Base-by-base conservation (phyloP, 2,329 filamentous ascomycete species). In the Cladosporium cucumerinum region DNA sequence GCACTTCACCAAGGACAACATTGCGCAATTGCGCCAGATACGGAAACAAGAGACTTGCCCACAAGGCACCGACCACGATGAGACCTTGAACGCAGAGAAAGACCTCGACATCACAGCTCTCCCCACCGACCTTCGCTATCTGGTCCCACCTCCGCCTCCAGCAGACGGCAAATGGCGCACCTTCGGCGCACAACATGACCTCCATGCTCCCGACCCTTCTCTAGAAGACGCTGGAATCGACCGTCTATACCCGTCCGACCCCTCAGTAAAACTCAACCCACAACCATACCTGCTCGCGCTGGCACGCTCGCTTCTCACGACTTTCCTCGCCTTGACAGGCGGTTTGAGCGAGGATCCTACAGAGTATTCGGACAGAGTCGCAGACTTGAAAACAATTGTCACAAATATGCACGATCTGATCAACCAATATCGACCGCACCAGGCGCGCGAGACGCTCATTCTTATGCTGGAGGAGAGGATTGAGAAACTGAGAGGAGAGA, bases 371-470 rank as follows among this genome's bases (percentile, higher is more conserved):
- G 84, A 87, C 49, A 96, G 96, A 75, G 84, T 94, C 54, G 82
- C 87, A 52, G 90, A 98, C 76, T 79, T 99, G 34, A 85, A 90
- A 72, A 93, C 89, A 18, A 80, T 98, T 30, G 89, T 96, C 68
- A 88, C 94, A 76, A 98, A 98, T 76, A 90, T 96, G 73, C 93
- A 97, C 78, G 92, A 96, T 73, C 84, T 97, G 62, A 87, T 98
- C 69, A 99, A 99, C 77, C 89, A 96, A 77, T 98, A 97, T 78
- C 86, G 94, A 34, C 93, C 93, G 11, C 93, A 97, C 75, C 94
- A 98, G 79, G 93, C 93, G 26, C 82, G 94, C 52, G 93, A 97
- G 80, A 93, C 89, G 30, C 82, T 96, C 65, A 96, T 97, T 34
- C 79, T 89, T 69, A 86, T 94, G 81, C 93, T 97, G 90, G 91